Conservation (phyloP, 371 early-diverging fungal species). For the Rhizopus arrhizus region DNA sequence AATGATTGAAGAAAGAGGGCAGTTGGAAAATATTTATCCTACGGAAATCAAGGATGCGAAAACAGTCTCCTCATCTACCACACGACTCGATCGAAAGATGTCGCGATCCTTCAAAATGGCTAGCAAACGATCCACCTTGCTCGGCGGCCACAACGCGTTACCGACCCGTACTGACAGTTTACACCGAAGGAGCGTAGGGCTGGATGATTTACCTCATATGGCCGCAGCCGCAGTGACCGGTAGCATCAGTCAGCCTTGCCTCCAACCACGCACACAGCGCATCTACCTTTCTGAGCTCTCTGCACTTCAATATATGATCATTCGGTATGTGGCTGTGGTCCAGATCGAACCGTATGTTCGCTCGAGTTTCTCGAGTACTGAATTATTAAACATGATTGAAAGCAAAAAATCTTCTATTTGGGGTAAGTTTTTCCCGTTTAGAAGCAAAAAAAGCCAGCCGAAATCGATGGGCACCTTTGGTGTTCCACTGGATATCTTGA, state of each 20-base stretch:
- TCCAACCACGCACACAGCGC: constrained; percentile 26
- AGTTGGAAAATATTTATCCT: constrained; percentile 29
- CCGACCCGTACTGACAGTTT: constrained; percentile 43
- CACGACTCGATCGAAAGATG: constrained; percentile 62
- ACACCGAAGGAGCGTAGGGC: constrained; percentile 29
- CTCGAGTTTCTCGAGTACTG: constrained; percentile 62
- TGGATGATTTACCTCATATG: constrained; percentile 39
- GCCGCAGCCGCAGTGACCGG: constrained; percentile 28
- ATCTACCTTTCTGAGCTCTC: constrained; percentile 80
- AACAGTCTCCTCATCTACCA: constrained; percentile 48
- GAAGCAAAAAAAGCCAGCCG: constrained; percentile 41
- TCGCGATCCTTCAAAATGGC: constrained; percentile 64
- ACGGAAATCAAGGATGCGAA: constrained; percentile 56
- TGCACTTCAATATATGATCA: constrained; percentile 82
- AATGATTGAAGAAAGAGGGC: constrained; percentile 25
- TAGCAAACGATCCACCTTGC: constrained; percentile 52
- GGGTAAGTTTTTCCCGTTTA: constrained; percentile 73
- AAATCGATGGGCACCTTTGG: constrained; percentile 66
- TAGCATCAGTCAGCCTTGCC: neutral
- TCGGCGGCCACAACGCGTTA: constrained; percentile 28
- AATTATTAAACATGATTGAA: constrained; percentile 72
- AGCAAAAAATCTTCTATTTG: constrained; percentile 73
- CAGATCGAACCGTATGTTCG: constrained; percentile 75
- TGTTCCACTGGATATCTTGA: constrained; percentile 47
- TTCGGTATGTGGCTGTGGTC: constrained; percentile 84